Evolutionary conservation across 148 eudicot species (phyloP).

Genomic region (Amaranthus cruentus): DNA sequence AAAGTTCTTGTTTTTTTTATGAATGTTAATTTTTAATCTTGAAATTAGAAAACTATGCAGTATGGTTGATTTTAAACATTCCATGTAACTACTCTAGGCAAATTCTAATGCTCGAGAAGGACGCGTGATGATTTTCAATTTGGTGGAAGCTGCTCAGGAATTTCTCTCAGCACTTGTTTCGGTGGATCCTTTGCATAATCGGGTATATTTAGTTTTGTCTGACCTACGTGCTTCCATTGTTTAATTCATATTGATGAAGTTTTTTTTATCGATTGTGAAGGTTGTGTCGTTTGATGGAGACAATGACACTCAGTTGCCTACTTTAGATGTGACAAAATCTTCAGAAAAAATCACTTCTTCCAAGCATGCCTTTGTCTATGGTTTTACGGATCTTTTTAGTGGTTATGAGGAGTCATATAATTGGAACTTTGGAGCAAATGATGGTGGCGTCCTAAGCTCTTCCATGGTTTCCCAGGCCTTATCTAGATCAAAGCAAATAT

Average conservation of each 20-base stretch:
- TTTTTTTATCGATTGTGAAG: conserved; percentile 40
- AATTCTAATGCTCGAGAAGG: conserved; percentile 97
- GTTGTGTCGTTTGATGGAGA: conserved; percentile 33
- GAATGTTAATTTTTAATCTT: not conserved
- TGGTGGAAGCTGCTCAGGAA: conserved; percentile 99
- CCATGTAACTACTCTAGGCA: conserved; percentile 50
- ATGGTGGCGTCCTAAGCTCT: conserved; percentile 35
- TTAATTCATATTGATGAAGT: conserved; percentile 11
- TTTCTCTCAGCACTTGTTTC: conserved; percentile 92
- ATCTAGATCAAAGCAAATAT: conserved; percentile 42
- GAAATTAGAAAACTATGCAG: not conserved
- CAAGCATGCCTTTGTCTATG: conserved; percentile 62
- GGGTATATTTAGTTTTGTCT: conserved; percentile 34
- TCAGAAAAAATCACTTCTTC: conserved; percentile 33
- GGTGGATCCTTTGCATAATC: conserved; percentile 33
- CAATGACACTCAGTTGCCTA: conserved; percentile 26
- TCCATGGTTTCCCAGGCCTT: conserved; percentile 31
- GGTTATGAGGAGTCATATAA: conserved; percentile 87
- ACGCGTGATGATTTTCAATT: conserved; percentile 95
- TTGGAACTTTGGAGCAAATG: conserved; percentile 56
- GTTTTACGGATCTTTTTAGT: conserved; percentile 79
- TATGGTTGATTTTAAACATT: conserved; percentile 5
- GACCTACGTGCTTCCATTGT: conserved; percentile 15
- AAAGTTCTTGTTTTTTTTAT: too few species aligned
- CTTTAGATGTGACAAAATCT: conserved; percentile 34